Percentiles rank a stretch among this genome's conserved stretches.
Conservation (phyloP, 306 rosid genomes). For the Carpinus fangiana region DNA sequence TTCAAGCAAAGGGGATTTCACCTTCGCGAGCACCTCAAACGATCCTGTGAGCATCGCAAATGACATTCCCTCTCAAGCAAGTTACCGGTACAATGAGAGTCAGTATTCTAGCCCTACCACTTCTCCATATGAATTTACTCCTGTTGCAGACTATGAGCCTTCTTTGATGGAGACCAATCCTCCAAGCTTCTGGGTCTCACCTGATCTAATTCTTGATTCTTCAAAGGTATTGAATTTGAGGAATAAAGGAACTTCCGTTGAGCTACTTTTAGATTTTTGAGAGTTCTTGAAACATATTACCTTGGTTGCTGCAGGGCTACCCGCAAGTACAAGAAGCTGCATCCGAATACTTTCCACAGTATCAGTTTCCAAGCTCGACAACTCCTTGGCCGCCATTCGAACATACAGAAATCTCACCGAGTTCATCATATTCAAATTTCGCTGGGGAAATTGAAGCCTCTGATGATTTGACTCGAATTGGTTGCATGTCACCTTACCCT, state of each 20-base stretch:
- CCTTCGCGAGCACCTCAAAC: conserved; percentile 30
- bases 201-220: conserved; percentile 81
- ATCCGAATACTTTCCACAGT: conserved; percentile 47
- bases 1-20: conserved; percentile 41
- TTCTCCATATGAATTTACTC: conserved; percentile 46
- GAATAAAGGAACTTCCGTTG: conserved; percentile 2
- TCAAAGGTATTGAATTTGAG: conserved; percentile 58
- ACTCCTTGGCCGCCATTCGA: conserved; percentile 57
- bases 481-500: conserved; percentile 50
- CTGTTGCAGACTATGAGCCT: conserved; percentile 44
- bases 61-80: conserved; percentile 45
- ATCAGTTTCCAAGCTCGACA: conserved; percentile 38
- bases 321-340: conserved; percentile 52
- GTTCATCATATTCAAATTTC: conserved; percentile 75
- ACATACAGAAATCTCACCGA: conserved; percentile 54
- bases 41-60: conserved; percentile 38
- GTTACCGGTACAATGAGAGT: conserved; percentile 50
- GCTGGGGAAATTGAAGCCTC: conserved; percentile 45
- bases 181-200: conserved; percentile 67
- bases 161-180: conserved; percentile 43
- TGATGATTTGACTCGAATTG: conserved; percentile 44
- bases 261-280: background rate
- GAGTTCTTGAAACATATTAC: conserved; percentile 19
- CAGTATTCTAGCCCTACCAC: conserved; percentile 46
- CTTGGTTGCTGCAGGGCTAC: conserved; percentile 55